Percentiles rank a stretch among this genome's conserved stretches.
phyloP scores from a whole-genome alignment of 1,284 basidiomycete genomes.

The Violaceomyces palustris region DNA sequence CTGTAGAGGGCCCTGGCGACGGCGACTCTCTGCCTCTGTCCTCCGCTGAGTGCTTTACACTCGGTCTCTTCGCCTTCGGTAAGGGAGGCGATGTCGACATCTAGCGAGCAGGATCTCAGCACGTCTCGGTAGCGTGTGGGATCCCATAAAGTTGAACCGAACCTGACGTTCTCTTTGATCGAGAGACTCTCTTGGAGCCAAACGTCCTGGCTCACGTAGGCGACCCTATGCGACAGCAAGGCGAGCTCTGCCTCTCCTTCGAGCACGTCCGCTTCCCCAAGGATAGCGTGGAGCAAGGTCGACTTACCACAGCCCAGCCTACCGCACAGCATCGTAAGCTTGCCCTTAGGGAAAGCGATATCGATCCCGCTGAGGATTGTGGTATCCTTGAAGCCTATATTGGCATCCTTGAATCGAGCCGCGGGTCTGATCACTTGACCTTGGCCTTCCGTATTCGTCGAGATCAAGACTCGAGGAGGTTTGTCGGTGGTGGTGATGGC shows the following conservation, averaged over 20 bases:
- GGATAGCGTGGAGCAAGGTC: constrained; percentile 37
- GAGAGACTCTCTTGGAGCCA: constrained; percentile 39
- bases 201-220: constrained; percentile 42
- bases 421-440: constrained; percentile 2
- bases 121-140: constrained; percentile 31
- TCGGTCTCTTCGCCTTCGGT: constrained; percentile 40
- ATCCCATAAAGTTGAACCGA: constrained; percentile 29
- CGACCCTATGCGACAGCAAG: constrained; percentile 14
- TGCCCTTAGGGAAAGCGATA: constrained; percentile 16
- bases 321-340: constrained; percentile 43
- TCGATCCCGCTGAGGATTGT: constrained; percentile 16
- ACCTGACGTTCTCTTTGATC: constrained; percentile 45
- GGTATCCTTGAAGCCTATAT: constrained; percentile 17
- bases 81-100: constrained; percentile 30
- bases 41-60: constrained; percentile 44
- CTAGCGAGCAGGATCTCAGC: constrained; percentile 39
- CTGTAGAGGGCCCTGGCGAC: constrained; percentile 48
- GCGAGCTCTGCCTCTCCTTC: constrained; percentile 20
- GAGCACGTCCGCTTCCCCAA: constrained; percentile 39
- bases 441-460: too few relatives aligned
- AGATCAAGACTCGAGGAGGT: too few relatives aligned
- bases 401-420: constrained; percentile 16
- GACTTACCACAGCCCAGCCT: constrained; percentile 45
- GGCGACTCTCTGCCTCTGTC: constrained; percentile 42
- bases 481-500: constrained; percentile 3